These are phyloP conservation scores for Medakamo hakoo DNA, from an alignment of 139 green algal genomes.

Conservation along the genomic window DNA sequence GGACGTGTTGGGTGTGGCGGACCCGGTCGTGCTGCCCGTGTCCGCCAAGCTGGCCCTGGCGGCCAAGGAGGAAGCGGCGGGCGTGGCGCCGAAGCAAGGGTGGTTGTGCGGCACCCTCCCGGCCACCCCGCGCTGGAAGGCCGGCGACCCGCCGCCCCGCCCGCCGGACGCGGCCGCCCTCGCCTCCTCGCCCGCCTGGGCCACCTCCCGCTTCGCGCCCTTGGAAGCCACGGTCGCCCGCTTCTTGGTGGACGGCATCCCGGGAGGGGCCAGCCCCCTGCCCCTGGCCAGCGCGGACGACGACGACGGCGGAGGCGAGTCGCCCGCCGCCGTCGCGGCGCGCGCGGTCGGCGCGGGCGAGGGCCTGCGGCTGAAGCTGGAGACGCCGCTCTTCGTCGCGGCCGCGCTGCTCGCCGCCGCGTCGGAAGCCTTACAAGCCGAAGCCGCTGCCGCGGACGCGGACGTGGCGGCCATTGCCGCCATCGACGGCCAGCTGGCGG, in stretches of 20 bases:
- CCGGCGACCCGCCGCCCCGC: slow-evolving; percentile 18
- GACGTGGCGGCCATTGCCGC: slow-evolving; percentile 32
- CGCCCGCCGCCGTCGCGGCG: not conserved
- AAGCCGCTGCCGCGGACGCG: slow-evolving; percentile 18
- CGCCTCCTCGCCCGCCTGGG: slow-evolving; percentile 23
- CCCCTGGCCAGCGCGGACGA: not conserved
- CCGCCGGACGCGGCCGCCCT: slow-evolving; percentile 24
- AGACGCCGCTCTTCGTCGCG: slow-evolving; percentile 76
- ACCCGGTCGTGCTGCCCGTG: slow-evolving; percentile 43
- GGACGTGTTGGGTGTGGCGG: slow-evolving; percentile 36
- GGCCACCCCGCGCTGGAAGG: no score
- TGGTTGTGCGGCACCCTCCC: no score
- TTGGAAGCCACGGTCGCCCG: slow-evolving; percentile 59
- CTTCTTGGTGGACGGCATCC: slow-evolving; percentile 50
- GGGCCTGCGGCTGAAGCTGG: slow-evolving; percentile 77
- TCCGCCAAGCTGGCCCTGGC: slow-evolving; percentile 29
- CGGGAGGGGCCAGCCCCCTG: no score
- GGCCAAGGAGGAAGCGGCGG: slow-evolving; percentile 28
- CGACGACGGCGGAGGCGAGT: not conserved
- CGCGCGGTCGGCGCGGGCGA: slow-evolving; percentile 31
- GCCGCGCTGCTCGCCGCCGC: slow-evolving; percentile 62
- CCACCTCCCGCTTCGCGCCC: slow-evolving; percentile 32
- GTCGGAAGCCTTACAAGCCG: slow-evolving; percentile 27
- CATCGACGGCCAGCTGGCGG: slow-evolving; percentile 45
- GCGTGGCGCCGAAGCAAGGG: no score